Evolutionary conservation across 306 rosid species (phyloP), one percentile per base, ranked within the genome.

Genomic region (Rubus parviflorus): DNA sequence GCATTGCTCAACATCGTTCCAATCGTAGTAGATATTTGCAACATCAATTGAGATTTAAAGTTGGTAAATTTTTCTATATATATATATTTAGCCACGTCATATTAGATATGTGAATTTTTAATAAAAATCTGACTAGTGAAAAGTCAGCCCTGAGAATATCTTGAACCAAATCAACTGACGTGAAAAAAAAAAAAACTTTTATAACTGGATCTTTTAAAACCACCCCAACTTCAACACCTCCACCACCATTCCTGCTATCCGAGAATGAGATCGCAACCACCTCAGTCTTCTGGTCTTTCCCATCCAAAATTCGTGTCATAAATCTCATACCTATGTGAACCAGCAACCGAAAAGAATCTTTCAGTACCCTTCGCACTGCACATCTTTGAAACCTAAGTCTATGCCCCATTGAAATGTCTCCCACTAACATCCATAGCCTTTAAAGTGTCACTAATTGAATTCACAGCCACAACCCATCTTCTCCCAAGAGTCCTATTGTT

Each of bases 261-360:
- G 68, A 53, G 7, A 72, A 16, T 58, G 60, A 72, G 53, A 79
- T 15, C 30, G 79, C 78, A 43, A 81, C 37, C 5, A 85, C 9
- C 7, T 83, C 87, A 54, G 78, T 77, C 75, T 81, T 88, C 57
- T 20, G 89, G 87, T 35, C 20, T 73, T 40, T 85, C 86, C 87
- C 85, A 88, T 14, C 89, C 89, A 70, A 88, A 88, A 56, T 88
- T 86, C 49, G 61, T 60, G 23, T 37, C 17, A 30, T 83, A 84
- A 19, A 81, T 30, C 68, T 68, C 79, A 66, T 85, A 85, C 52
- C 56, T 3, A 8, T 80, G 80, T 2, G 89, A 88, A 3, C 91
- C 87, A 0, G 76, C 76, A 22, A 46, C 19, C 0, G 48, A 12
- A 19, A 70, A 6, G 0, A 20, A 0, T 1, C 45, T 51, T 0